phyloP scores from a whole-genome alignment of 768 basidiomycete genomes.

The Phlebiopsis gigantea region DNA sequence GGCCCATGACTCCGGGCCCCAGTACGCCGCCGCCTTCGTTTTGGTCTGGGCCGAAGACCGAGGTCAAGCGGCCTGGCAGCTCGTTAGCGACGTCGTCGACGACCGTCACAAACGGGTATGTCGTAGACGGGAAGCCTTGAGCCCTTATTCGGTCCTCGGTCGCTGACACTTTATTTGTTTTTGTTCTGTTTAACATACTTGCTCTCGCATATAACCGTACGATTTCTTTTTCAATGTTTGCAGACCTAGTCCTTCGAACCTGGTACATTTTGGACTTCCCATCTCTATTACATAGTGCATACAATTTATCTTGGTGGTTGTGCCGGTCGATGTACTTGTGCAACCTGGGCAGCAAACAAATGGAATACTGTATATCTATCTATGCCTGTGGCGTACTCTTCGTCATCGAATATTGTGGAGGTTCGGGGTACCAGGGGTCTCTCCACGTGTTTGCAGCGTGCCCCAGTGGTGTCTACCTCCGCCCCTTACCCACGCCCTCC shows the following conservation, averaged over 20 bases:
- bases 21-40: slow-evolving; percentile 3
- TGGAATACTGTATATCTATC: too few relatives aligned
- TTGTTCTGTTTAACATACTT: neutral
- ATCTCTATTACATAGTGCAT: neutral
- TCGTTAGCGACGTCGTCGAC: slow-evolving; percentile 5
- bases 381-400: too few relatives aligned
- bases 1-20: slow-evolving; percentile 55
- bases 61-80: neutral
- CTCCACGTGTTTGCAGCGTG: too few relatives aligned
- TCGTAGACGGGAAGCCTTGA: slow-evolving; percentile 7
- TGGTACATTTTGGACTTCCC: neutral
- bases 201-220: neutral
- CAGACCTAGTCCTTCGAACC: neutral
- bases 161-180: too few relatives aligned
- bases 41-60: neutral
- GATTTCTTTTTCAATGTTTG: neutral
- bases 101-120: slow-evolving; percentile 3
- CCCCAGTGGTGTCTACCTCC: too few relatives aligned
- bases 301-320: neutral
- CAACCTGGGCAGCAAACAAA: neutral
- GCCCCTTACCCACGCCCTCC: too few relatives aligned
- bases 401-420: too few relatives aligned
- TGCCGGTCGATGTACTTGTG: slow-evolving; percentile 2
- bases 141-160: neutral
- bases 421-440: too few relatives aligned